Conservation (phyloP, 805 yeast genomes). For the Metschnikowia dekortorum region DNA sequence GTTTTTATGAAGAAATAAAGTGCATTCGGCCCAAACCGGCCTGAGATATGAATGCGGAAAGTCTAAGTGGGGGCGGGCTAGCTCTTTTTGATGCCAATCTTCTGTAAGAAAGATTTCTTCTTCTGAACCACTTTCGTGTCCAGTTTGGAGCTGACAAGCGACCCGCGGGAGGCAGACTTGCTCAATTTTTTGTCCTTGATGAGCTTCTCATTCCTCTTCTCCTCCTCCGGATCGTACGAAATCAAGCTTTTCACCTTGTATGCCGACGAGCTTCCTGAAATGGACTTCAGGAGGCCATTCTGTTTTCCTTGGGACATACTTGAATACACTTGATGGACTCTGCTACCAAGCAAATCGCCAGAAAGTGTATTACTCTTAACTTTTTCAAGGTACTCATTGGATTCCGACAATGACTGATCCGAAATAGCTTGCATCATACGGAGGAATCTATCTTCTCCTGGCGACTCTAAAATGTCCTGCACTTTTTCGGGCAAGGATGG, state of each 20-base stretch:
- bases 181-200: conserved; percentile 13
- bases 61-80: background rate
- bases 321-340: conserved; percentile 34
- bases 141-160: conserved; percentile 7
- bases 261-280: conserved; percentile 17
- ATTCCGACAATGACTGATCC: conserved; percentile 25
- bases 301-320: conserved; percentile 11
- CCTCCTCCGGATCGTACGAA: conserved; percentile 31
- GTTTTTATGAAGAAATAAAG: background rate
- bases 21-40: background rate
- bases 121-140: conserved; percentile 9
- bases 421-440: conserved; percentile 24
- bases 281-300: conserved; percentile 9
- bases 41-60: background rate
- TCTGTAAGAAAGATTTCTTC: conserved; percentile 22
- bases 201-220: conserved; percentile 18
- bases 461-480: conserved; percentile 4
- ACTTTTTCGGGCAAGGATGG: conserved; percentile 1
- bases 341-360: conserved; percentile 20
- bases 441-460: conserved; percentile 15
- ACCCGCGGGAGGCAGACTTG: conserved; percentile 13
- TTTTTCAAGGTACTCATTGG: conserved; percentile 22
- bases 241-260: conserved; percentile 41
- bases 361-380: conserved; percentile 12
- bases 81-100: conserved; percentile 22